Percentiles rank a stretch among this genome's conserved stretches.
Conservation (phyloP, 345 rosid species). For the Eucalyptus leucophloia region DNA sequence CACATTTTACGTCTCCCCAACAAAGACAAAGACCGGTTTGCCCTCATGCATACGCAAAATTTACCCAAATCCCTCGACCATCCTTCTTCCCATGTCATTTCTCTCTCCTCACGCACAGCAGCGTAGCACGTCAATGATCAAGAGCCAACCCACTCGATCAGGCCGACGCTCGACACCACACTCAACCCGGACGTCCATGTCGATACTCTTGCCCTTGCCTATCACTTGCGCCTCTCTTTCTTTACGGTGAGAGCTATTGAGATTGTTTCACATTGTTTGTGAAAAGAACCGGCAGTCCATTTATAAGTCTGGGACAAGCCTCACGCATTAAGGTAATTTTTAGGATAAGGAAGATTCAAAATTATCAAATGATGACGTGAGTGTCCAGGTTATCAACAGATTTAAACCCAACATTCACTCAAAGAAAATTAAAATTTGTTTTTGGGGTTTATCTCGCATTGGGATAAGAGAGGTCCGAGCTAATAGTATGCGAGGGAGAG, state of each 20-base stretch:
- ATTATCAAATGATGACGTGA: too few relatives aligned
- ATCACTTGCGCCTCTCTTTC: not conserved
- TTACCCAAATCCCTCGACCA: not conserved
- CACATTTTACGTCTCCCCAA: not conserved
- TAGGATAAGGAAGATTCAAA: too few relatives aligned
- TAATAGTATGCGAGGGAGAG: too few relatives aligned
- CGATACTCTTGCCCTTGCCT: not conserved
- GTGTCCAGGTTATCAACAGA: rapidly evolving
- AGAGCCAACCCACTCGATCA: not conserved
- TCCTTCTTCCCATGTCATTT: not conserved
- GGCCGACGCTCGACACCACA: not conserved
- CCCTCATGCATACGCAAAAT: not conserved
- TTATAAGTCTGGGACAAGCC: too few relatives aligned
- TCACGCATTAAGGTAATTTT: rapidly evolving
- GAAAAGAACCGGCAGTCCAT: too few relatives aligned
- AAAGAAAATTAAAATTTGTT: too few relatives aligned
- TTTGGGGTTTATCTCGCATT: too few relatives aligned
- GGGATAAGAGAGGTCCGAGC: too few relatives aligned
- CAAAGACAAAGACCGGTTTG: not conserved
- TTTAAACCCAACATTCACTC: too few relatives aligned
- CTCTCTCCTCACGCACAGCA: not conserved
- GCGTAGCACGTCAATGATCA: not conserved
- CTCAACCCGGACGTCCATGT: not conserved
- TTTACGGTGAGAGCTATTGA: not conserved
- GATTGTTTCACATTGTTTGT: too few relatives aligned